phyloP scores from a whole-genome alignment of 257 asterid species.

The Nicotiana otophora region DNA sequence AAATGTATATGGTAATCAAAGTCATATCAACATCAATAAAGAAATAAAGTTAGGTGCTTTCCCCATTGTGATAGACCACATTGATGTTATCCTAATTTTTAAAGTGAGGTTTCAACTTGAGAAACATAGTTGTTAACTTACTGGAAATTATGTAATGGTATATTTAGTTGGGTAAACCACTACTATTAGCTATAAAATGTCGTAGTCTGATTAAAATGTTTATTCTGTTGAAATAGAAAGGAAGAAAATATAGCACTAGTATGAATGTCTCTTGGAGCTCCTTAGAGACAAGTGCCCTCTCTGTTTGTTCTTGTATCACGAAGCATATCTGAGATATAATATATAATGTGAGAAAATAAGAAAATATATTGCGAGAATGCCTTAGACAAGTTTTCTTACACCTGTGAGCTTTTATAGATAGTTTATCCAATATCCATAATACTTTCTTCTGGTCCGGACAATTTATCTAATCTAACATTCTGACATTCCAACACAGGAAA shows the following conservation, averaged over 20 bases:
- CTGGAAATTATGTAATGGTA: slow-evolving; percentile 10
- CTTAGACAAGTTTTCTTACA: not conserved
- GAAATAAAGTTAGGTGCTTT: slow-evolving; percentile 53
- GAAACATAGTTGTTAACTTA: slow-evolving; percentile 8
- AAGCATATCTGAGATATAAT: not conserved
- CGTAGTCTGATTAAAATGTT: not conserved
- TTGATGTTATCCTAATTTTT: slow-evolving; percentile 22
- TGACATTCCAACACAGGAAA: not conserved
- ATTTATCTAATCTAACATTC: not conserved
- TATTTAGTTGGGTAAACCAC: slow-evolving; percentile 18
- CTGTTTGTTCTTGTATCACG: not conserved
- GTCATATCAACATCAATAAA: slow-evolving; percentile 36
- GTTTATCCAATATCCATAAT: not conserved
- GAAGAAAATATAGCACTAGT: not conserved
- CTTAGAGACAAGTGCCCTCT: not conserved
- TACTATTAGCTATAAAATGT: not conserved
- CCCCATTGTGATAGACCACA: slow-evolving; percentile 44
- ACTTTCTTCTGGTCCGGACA: not conserved
- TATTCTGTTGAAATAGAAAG: slow-evolving; percentile 1
- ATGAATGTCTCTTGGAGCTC: slow-evolving; percentile 3
- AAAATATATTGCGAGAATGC: not conserved
- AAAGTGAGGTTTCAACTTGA: slow-evolving; percentile 36
- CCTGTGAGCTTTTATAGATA: not conserved
- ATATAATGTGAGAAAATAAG: not conserved
- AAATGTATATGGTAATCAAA: slow-evolving; percentile 34